Evolutionary conservation across 2,329 filamentous ascomycete species (phyloP).

Genomic region (Neoascochyta sp.): DNA sequence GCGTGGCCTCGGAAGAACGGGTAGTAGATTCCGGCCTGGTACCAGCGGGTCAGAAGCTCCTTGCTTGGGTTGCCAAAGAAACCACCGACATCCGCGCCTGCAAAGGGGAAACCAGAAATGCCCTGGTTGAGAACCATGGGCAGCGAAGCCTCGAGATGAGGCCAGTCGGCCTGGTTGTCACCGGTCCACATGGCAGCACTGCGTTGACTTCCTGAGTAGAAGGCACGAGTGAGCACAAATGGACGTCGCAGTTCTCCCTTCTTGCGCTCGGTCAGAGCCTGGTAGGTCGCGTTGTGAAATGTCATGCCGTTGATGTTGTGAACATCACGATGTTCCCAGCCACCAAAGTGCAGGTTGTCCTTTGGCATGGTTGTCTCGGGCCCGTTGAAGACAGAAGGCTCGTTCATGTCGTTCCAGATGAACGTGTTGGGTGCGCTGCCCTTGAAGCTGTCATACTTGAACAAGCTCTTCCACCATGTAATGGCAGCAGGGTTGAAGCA

Average conservation of each 20-base stretch:
- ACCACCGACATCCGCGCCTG: slow-evolving; percentile 91
- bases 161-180: slow-evolving; percentile 93
- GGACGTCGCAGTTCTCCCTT: slow-evolving; percentile 81
- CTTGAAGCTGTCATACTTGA: slow-evolving; percentile 84
- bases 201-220: slow-evolving; percentile 86
- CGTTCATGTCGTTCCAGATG: slow-evolving; percentile 99
- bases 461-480: slow-evolving; percentile 86
- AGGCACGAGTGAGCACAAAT: slow-evolving; percentile 89
- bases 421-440: slow-evolving; percentile 83
- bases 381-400: slow-evolving; percentile 97
- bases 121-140: slow-evolving; percentile 94
- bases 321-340: slow-evolving; percentile 95
- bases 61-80: slow-evolving; percentile 97
- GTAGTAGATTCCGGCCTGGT: slow-evolving; percentile 93
- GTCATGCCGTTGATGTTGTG: slow-evolving; percentile 96
- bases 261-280: slow-evolving; percentile 79
- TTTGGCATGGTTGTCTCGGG: slow-evolving; percentile 99
- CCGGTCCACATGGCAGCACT: slow-evolving; percentile 97
- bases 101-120: slow-evolving; percentile 88
- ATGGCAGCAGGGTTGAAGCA: slow-evolving; percentile 89
- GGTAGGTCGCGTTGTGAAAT: slow-evolving; percentile 88
- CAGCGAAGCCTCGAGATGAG: slow-evolving; percentile 80
- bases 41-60: slow-evolving; percentile 90
- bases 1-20: slow-evolving; percentile 97
- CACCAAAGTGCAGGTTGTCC: slow-evolving; percentile 85